phyloP scores from a whole-genome alignment of 2,329 filamentous ascomycete species.

The Colletotrichum endophyticum region DNA sequence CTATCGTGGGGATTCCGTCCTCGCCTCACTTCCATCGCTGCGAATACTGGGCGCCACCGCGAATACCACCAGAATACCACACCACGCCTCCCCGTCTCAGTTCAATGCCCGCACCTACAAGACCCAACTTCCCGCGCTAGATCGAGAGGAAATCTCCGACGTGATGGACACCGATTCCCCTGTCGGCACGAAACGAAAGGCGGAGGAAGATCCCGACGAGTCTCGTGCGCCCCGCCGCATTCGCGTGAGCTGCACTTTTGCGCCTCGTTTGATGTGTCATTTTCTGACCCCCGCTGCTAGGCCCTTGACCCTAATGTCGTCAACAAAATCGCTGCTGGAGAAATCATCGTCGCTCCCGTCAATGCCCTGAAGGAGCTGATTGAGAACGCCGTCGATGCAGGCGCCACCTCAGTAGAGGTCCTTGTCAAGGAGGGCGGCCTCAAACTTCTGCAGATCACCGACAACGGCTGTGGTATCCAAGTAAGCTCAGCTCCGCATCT shows the following conservation, averaged over 20 bases:
- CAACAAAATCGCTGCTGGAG: slow-evolving; percentile 97
- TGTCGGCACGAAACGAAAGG: slow-evolving; percentile 56
- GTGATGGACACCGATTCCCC: slow-evolving; percentile 44
- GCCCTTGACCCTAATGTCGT: slow-evolving; percentile 91
- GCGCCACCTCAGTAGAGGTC: slow-evolving; percentile 88
- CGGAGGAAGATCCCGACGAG: slow-evolving; percentile 40
- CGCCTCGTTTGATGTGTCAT: background rate
- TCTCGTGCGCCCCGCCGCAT: slow-evolving; percentile 52
- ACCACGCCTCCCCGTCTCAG: background rate
- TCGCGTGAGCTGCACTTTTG: slow-evolving; percentile 40
- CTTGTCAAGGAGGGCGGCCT: slow-evolving; percentile 93
- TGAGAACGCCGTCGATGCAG: slow-evolving; percentile 97
- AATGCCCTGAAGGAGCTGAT: slow-evolving; percentile 96
- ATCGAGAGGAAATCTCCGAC: slow-evolving; percentile 34
- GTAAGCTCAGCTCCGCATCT: slow-evolving; percentile 46
- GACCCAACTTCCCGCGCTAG: background rate
- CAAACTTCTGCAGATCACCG: slow-evolving; percentile 94
- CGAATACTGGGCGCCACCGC: background rate
- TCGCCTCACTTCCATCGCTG: background rate
- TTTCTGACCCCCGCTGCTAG: slow-evolving; percentile 44
- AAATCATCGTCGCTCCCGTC: slow-evolving; percentile 97
- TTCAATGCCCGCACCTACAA: background rate
- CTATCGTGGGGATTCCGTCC: too few relatives aligned
- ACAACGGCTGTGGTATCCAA: slow-evolving; percentile 95
- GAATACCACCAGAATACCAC: background rate